These are phyloP conservation scores for Sporothrix brunneoviolacea DNA, from an alignment of 2,329 filamentous ascomycete species.

Conservation along the genomic window DNA sequence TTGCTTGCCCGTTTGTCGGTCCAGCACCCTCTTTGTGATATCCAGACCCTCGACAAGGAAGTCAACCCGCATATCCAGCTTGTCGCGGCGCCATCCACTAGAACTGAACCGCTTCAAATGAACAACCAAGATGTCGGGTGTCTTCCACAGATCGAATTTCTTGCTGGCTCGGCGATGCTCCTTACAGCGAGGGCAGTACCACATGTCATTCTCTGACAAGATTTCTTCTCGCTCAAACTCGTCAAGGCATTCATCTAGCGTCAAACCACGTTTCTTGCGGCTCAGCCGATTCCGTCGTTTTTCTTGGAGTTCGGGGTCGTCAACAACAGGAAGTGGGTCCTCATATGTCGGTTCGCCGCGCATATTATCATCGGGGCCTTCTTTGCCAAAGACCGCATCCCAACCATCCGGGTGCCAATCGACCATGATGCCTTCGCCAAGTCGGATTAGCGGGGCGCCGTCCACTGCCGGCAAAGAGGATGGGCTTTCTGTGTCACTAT, in stretches of 20 bases:
- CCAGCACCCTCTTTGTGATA: constrained; percentile 69
- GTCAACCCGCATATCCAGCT: constrained; percentile 84
- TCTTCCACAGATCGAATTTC: constrained; percentile 95
- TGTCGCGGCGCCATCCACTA: constrained; percentile 74
- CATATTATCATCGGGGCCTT: constrained; percentile 36
- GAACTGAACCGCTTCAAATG: constrained; percentile 95
- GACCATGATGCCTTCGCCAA: constrained; percentile 78
- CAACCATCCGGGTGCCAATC: constrained; percentile 73
- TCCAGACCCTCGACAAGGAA: constrained; percentile 87
- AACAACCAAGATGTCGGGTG: constrained; percentile 88
- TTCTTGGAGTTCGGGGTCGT: constrained; percentile 58
- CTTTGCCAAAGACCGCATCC: constrained; percentile 61
- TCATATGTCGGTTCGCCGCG: constrained; percentile 57
- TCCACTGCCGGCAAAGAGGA: constrained; percentile 27
- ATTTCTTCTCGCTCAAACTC: constrained; percentile 94
- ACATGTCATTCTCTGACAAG: constrained; percentile 89
- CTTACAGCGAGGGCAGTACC: constrained; percentile 96
- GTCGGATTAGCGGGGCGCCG: constrained; percentile 57
- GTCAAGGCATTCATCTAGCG: constrained; percentile 82
- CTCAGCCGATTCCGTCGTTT: constrained; percentile 56
- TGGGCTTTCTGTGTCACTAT: not conserved
- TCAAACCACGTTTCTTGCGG: constrained; percentile 69
- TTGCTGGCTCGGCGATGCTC: constrained; percentile 88
- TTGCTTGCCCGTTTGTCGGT: constrained; percentile 72
- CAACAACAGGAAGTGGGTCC: constrained; percentile 35